phyloP scores from a whole-genome alignment of 768 basidiomycete species.

The Guyanaporus albipodus region DNA sequence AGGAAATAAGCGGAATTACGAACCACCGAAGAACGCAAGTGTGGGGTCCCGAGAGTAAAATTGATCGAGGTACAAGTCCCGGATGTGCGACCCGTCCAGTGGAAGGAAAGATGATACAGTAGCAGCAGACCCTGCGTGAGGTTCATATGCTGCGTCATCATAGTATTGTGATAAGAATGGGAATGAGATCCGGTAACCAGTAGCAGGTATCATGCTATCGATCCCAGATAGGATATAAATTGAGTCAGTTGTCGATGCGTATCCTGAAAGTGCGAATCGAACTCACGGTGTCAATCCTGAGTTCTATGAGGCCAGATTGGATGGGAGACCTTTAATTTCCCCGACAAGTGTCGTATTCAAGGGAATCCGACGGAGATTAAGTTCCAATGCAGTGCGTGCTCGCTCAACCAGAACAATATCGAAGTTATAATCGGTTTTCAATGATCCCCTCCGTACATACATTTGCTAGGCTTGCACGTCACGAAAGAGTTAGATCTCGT shows the following conservation, averaged over 20 bases:
- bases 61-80: slow-evolving; percentile 11
- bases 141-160: not conserved
- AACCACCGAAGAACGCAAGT: slow-evolving; percentile 7
- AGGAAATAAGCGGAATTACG: not conserved
- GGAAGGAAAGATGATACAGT: slow-evolving; percentile 7
- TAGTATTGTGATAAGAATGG: slow-evolving; percentile 15
- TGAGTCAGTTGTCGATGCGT: no score
- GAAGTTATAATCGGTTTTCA: not conserved
- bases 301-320: slow-evolving; percentile 11
- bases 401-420: not conserved
- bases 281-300: slow-evolving; percentile 11
- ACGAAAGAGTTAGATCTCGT: not conserved
- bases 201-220: slow-evolving; percentile 9
- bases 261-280: no score
- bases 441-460: slow-evolving; percentile 4
- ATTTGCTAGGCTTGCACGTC: slow-evolving; percentile 2
- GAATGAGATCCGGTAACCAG: slow-evolving; percentile 11
- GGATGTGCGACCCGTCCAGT: slow-evolving; percentile 3
- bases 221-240: slow-evolving; percentile 11
- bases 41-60: slow-evolving; percentile 13
- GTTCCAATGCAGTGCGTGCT: not conserved
- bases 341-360: slow-evolving; percentile 7
- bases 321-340: slow-evolving; percentile 10
- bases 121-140: not conserved
- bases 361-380: not conserved